A percentile compares a stretch with the other conserved stretches of the same genome.
These are phyloP conservation scores for Tricholoma sp. DNA, from an alignment of 768 basidiomycete species.

Conservation along the genomic window DNA sequence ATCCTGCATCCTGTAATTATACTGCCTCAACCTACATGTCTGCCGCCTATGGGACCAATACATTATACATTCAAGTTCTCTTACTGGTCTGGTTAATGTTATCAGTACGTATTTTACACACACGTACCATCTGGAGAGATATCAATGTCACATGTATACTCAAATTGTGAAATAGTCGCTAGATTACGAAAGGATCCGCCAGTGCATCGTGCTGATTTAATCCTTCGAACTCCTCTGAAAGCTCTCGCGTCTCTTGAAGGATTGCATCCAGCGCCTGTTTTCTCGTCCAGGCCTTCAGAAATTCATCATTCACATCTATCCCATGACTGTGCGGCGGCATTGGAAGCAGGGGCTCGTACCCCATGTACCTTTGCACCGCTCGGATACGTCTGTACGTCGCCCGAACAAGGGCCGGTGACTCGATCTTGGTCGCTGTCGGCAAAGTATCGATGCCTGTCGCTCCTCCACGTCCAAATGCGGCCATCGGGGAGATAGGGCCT, in stretches of 20 bases:
- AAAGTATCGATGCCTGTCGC: slow-evolving; percentile 16
- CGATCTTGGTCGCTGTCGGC: slow-evolving; percentile 39
- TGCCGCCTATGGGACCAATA: background rate
- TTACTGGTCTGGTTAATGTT: too few species aligned
- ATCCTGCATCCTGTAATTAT: slow-evolving; percentile 15
- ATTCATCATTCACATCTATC: slow-evolving; percentile 26
- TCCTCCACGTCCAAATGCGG: slow-evolving; percentile 27
- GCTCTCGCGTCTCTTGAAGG: slow-evolving; percentile 46
- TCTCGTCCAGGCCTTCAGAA: slow-evolving; percentile 47
- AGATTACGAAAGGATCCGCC: slow-evolving; percentile 14
- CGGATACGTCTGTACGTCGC: slow-evolving; percentile 60
- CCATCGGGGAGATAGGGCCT: slow-evolving; percentile 41
- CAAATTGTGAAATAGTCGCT: background rate
- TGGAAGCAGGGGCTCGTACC: slow-evolving; percentile 55
- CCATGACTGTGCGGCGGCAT: slow-evolving; percentile 29
- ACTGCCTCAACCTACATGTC: background rate
- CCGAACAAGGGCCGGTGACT: slow-evolving; percentile 45
- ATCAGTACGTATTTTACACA: too few species aligned
- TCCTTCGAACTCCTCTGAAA: slow-evolving; percentile 58
- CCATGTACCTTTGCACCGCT: slow-evolving; percentile 57
- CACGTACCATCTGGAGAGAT: too few species aligned
- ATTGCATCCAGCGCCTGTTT: slow-evolving; percentile 48
- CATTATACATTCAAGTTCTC: background rate
- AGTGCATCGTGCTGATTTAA: slow-evolving; percentile 21
- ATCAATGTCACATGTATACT: too few species aligned